These are phyloP conservation scores for Leccinum obscurum DNA, from an alignment of 768 basidiomycete species.

Conservation along the genomic window DNA sequence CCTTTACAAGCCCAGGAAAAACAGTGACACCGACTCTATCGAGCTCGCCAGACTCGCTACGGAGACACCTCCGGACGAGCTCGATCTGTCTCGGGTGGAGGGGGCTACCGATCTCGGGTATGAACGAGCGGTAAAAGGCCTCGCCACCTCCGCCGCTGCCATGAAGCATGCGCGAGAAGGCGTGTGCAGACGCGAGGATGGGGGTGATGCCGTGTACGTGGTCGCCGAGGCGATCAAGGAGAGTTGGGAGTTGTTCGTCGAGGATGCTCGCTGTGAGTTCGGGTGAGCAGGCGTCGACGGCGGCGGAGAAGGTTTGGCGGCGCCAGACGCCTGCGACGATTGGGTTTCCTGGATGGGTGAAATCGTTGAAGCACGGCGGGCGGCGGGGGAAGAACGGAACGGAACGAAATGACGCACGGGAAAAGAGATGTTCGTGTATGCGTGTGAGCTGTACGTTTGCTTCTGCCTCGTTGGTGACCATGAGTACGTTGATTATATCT, in stretches of 20 bases:
- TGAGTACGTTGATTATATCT: slow-evolving; percentile 81
- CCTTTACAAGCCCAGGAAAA: slow-evolving; percentile 87
- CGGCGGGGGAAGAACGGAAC: not conserved
- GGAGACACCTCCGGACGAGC: slow-evolving; percentile 78
- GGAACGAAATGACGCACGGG: slow-evolving; percentile 52
- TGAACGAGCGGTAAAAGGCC: slow-evolving; percentile 84
- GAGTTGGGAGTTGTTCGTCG: slow-evolving; percentile 66
- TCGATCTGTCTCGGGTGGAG: slow-evolving; percentile 82
- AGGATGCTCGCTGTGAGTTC: slow-evolving; percentile 70
- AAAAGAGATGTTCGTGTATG: slow-evolving; percentile 87
- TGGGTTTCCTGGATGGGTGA: slow-evolving; percentile 63
- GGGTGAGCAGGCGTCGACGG: slow-evolving; percentile 73
- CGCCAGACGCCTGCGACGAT: slow-evolving; percentile 91
- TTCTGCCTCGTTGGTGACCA: slow-evolving; percentile 83
- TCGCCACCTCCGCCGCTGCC: slow-evolving; percentile 53
- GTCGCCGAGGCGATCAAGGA: slow-evolving; percentile 52
- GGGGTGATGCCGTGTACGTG: slow-evolving; percentile 45
- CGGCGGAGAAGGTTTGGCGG: slow-evolving; percentile 85
- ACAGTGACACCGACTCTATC: slow-evolving; percentile 83
- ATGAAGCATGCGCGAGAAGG: slow-evolving; percentile 87
- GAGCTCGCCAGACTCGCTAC: slow-evolving; percentile 68
- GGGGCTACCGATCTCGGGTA: slow-evolving; percentile 75
- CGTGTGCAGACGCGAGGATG: slow-evolving; percentile 72
- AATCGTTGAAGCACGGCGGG: not conserved
- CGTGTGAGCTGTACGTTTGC: slow-evolving; percentile 82